Conservation (phyloP, 192 early-diverging fungal species). For the Backusella sp. region DNA sequence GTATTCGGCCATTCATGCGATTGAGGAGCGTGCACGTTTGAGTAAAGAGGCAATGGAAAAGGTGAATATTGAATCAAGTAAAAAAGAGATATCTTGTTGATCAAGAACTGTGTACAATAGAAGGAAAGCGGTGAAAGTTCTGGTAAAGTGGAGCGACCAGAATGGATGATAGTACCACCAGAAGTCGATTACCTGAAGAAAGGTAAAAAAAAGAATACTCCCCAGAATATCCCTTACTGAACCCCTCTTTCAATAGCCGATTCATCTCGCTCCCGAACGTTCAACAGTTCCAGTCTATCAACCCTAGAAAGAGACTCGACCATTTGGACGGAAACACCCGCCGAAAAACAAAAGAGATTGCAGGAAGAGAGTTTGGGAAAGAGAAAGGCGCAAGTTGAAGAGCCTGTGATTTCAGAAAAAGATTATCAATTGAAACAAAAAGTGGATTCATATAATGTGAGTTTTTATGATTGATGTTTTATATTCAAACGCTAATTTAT, state of each 20-base stretch:
- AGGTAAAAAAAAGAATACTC: slow-evolving; percentile 11
- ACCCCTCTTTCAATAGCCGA: neutral
- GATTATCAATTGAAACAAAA: slow-evolving; percentile 18
- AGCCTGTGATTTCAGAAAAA: neutral
- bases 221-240: neutral
- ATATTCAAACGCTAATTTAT: neutral
- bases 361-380: slow-evolving; percentile 9
- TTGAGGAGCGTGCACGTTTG: slow-evolving; percentile 31
- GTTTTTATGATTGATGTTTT: neutral
- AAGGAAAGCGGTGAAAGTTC: neutral
- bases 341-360: slow-evolving; percentile 12
- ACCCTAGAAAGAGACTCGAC: slow-evolving; percentile 13
- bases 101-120: neutral
- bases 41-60: slow-evolving; percentile 22
- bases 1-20: slow-evolving; percentile 29
- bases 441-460: slow-evolving; percentile 28
- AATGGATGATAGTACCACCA: slow-evolving; percentile 38
- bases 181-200: slow-evolving; percentile 32
- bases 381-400: neutral
- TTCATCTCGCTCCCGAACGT: slow-evolving; percentile 20
- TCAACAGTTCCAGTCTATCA: slow-evolving; percentile 19
- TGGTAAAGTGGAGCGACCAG: slow-evolving; percentile 27
- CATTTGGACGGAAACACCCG: slow-evolving; percentile 32
- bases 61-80: slow-evolving; percentile 7
- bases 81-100: too few species aligned